Evolutionary conservation across 176 grass and related monocot genomes (phyloP).

Genomic region (Alopecurus myosuroides): DNA sequence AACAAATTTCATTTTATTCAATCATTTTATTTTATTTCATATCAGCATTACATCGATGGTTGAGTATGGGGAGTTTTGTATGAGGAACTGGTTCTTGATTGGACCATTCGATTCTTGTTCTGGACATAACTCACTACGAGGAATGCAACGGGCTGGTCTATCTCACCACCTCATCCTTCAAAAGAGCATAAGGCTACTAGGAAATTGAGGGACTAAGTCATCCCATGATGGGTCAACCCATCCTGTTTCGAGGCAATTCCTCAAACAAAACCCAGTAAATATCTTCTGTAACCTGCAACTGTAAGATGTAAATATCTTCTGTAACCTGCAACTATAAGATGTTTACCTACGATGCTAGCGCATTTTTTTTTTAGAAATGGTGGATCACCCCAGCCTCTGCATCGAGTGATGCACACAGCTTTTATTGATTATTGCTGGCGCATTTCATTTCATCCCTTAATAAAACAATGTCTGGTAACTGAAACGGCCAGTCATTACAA

Average conservation of each 20-base stretch:
- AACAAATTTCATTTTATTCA: not conserved
- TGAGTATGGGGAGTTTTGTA: not conserved
- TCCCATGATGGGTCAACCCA: not conserved
- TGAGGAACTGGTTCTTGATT: not conserved
- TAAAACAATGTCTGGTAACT: not conserved
- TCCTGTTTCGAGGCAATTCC: not conserved
- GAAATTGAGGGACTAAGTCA: not conserved
- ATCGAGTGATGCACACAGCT: too few species aligned
- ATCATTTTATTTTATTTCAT: not conserved
- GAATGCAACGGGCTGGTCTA: not conserved
- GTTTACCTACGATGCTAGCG: not conserved
- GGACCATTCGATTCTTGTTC: not conserved
- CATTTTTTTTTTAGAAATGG: too few species aligned
- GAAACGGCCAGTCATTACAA: not conserved
- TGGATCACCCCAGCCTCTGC: too few species aligned
- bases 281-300: not conserved
- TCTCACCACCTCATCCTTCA: not conserved
- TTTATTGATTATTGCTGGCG: too few species aligned
- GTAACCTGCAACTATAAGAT: not conserved
- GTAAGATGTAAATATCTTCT: not conserved
- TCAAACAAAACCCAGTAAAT: not conserved
- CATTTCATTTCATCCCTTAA: not conserved
- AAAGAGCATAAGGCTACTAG: not conserved
- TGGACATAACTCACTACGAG: not conserved
- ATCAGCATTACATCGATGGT: not conserved